These are phyloP conservation scores for Juglanconis sp. DNA, from an alignment of 2,329 filamentous ascomycete genomes.

Conservation along the genomic window DNA sequence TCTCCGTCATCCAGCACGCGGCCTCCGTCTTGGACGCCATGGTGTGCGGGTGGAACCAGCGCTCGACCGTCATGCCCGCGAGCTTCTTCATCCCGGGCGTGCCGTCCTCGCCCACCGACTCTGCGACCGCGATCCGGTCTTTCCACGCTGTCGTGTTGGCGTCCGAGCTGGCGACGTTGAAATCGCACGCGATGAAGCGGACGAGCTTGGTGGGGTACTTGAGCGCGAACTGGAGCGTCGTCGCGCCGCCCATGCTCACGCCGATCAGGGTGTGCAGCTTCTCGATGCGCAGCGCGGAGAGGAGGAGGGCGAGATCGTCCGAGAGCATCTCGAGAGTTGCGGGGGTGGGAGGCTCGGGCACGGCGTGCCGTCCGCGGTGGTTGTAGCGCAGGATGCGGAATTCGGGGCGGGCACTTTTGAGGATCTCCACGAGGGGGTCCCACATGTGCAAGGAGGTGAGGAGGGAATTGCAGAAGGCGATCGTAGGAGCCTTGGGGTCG, in stretches of 20 bases:
- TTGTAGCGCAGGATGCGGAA: constrained; percentile 77
- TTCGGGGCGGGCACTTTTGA: constrained; percentile 57
- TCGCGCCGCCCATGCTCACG: constrained; percentile 79
- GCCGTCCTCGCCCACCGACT: constrained; percentile 44
- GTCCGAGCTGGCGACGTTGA: constrained; percentile 67
- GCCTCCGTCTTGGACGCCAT: constrained; percentile 42
- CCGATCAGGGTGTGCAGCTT: constrained; percentile 67
- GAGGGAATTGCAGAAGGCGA: constrained; percentile 78
- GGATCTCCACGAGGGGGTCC: constrained; percentile 67
- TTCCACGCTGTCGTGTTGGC: constrained; percentile 78
- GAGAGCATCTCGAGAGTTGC: constrained; percentile 64
- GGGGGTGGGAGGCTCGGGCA: constrained; percentile 44
- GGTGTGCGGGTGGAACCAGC: constrained; percentile 71
- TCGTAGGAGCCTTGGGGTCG: constrained; percentile 63
- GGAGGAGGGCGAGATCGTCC: constrained; percentile 62
- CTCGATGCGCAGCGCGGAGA: constrained; percentile 66
- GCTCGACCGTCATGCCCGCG: constrained; percentile 65
- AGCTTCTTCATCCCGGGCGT: constrained; percentile 61
- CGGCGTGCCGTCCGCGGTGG: constrained; percentile 62
- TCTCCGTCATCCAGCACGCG: constrained; percentile 59
- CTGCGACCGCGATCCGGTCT: constrained; percentile 68
- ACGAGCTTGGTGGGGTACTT: constrained; percentile 56
- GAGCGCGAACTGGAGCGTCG: constrained; percentile 69
- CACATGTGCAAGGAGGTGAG: constrained; percentile 78
- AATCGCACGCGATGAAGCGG: constrained; percentile 73